Conservation (phyloP, 164 flowering plant genomes). For the Liquidambar formosana region DNA sequence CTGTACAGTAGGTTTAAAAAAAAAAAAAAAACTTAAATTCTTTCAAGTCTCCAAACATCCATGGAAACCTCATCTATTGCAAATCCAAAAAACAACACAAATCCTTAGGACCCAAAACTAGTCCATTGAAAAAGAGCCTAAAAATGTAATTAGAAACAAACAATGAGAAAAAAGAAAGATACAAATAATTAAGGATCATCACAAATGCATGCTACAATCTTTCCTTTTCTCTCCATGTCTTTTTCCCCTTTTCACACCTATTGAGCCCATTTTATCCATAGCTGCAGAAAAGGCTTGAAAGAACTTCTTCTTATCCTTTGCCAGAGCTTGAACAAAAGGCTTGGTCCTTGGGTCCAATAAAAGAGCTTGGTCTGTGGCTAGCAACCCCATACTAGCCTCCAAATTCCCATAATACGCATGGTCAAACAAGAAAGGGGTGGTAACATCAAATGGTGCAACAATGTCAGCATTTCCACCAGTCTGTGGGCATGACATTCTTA, state of each 20-base stretch:
- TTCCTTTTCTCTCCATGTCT: slow-evolving; percentile 77
- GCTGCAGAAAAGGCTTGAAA: slow-evolving; percentile 72
- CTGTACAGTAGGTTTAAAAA: too few species aligned
- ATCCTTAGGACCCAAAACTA: too few species aligned
- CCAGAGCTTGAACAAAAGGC: slow-evolving; percentile 56
- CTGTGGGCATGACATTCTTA: slow-evolving; percentile 70
- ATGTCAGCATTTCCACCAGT: slow-evolving; percentile 59
- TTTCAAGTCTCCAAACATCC: too few species aligned
- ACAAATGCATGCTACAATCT: slow-evolving; percentile 53
- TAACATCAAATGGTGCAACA: slow-evolving; percentile 75
- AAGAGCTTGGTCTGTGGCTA: slow-evolving; percentile 74
- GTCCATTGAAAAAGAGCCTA: background rate
- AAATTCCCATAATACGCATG: slow-evolving; percentile 69
- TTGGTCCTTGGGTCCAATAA: slow-evolving; percentile 65
- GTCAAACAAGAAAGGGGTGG: slow-evolving; percentile 77
- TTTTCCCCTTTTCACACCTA: slow-evolving; percentile 69
- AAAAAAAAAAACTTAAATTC: too few species aligned
- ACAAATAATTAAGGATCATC: background rate
- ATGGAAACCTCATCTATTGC: too few species aligned
- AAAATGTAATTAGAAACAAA: background rate
- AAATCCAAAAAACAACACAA: too few species aligned
- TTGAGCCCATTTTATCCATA: slow-evolving; percentile 84
- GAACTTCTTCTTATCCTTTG: slow-evolving; percentile 63
- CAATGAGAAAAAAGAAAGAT: background rate
- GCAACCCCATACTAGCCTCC: slow-evolving; percentile 61